These are phyloP conservation scores for Ceratocystis ficicola DNA, from an alignment of 2,329 filamentous ascomycete species.

Conservation along the genomic window DNA sequence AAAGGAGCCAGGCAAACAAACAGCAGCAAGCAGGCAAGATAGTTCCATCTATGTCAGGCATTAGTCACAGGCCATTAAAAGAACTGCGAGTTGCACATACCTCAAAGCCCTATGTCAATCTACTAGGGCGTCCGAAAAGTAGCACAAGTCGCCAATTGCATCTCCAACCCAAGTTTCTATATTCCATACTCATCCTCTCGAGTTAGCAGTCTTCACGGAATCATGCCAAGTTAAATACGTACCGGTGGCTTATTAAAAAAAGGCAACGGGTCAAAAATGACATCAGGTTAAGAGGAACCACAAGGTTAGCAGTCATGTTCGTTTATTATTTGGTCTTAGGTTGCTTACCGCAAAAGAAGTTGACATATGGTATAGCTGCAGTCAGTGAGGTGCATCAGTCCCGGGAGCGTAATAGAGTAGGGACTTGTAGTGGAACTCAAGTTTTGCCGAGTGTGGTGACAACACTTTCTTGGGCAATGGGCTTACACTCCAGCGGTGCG, in stretches of 20 bases:
- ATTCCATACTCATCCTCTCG: no score
- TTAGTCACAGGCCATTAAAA: no score
- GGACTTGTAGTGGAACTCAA: neutral
- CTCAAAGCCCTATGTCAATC: no score
- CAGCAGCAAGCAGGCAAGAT: no score
- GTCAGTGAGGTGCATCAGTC: neutral
- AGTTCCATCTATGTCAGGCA: fast-evolving
- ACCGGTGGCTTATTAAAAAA: neutral
- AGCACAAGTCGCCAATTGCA: no score
- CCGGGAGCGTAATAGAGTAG: neutral
- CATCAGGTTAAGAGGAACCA: neutral
- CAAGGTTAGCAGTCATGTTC: conserved; percentile 1
- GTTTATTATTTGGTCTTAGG: neutral
- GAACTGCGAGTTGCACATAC: no score
- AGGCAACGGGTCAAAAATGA: neutral
- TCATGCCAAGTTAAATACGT: neutral
- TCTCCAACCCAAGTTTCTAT: no score
- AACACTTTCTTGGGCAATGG: no score
- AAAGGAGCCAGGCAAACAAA: no score
- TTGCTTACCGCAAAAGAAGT: neutral
- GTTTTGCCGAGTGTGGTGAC: no score
- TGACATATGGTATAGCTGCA: neutral
- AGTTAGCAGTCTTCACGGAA: no score
- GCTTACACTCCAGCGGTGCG: neutral
- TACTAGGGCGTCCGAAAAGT: fast-evolving